Evolutionary conservation across 2,329 filamentous ascomycete species (phyloP), one percentile per base, ranked within the genome.

Genomic region (Huntiella omanensis): DNA sequence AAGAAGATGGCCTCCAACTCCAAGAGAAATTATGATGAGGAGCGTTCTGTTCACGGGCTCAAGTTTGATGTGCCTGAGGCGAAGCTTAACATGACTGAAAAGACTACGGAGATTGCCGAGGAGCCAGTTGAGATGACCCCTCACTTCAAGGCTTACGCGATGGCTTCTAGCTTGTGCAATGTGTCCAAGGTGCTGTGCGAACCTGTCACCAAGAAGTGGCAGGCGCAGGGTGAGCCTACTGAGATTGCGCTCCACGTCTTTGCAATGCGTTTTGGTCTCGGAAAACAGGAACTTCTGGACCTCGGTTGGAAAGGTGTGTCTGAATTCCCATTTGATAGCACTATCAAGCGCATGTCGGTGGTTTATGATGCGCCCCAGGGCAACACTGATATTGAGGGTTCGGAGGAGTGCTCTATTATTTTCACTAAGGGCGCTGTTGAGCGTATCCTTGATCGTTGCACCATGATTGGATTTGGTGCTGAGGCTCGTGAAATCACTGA

Each of bases 171-270:
- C 1, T 68, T 83, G 2, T 80, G 77, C 60, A 83, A 83, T 54
- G 65, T 73, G 32, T 67, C 71, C n/a, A 75, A 70, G 1, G 71
- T 75, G 8, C 64, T 70, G 38, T 68, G 65, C 46, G 70, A 72
- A 40, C 63, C 71, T 0, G 64, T 68, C n/a, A 65, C 70, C 22
- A 61, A 64, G 22, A 64, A 65, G 51, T 83, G 79, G 79, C 69
- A 75, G 54, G 75, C 76, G 1, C 74, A 73, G 10, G 80, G 78
- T 10, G 77, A 83, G 55, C 77, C 79, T 0, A 85, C 81, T 1
- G 81, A 86, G 55, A 79, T 85, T 53, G 80, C 82, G 1, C 70
- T 86, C 4, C 80, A 84, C 53, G 77, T 86, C 5, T 81, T 86
- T 53, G 71, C 80, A 2, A 73, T 77, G 53, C 75, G 81, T 35